These are phyloP conservation scores for Agastache rugosa DNA, from an alignment of 257 asterid species.

Conservation along the genomic window DNA sequence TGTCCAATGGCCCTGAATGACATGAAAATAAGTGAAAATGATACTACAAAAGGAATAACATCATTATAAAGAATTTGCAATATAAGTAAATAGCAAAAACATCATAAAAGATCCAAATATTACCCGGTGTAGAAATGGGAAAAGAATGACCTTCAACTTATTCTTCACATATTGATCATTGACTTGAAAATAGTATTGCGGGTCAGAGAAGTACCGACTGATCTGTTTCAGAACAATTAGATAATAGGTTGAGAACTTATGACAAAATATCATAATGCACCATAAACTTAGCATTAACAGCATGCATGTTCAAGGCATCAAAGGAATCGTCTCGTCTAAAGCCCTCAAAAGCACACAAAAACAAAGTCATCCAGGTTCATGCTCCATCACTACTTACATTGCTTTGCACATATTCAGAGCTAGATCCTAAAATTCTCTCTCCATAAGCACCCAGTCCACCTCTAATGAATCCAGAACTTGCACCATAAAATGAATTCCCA, in stretches of 20 bases:
- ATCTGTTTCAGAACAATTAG: slow-evolving; percentile 47
- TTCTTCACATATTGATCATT: slow-evolving; percentile 65
- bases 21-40: slow-evolving; percentile 16
- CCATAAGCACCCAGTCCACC: slow-evolving; percentile 66
- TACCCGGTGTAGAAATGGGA: slow-evolving; percentile 67
- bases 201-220: slow-evolving; percentile 64
- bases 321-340: slow-evolving; percentile 1
- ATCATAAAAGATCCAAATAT: slow-evolving; percentile 16
- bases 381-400: slow-evolving; percentile 45
- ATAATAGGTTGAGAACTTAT: background rate
- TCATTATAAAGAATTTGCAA: background rate
- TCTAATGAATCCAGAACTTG: slow-evolving; percentile 60
- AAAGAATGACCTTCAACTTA: slow-evolving; percentile 60
- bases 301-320: background rate
- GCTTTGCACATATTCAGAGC: slow-evolving; percentile 71
- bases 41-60: background rate
- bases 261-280: background rate
- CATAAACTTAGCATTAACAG: background rate
- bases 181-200: slow-evolving; percentile 71
- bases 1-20: slow-evolving; percentile 64
- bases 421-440: slow-evolving; percentile 58
- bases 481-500: slow-evolving; percentile 53
- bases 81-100: slow-evolving; percentile 16
- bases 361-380: background rate
- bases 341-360: slow-evolving; percentile 11